Evolutionary conservation across 176 grass and related monocot species (phyloP), one percentile per base, ranked within the genome.

Genomic region (Oryza officinalis): DNA sequence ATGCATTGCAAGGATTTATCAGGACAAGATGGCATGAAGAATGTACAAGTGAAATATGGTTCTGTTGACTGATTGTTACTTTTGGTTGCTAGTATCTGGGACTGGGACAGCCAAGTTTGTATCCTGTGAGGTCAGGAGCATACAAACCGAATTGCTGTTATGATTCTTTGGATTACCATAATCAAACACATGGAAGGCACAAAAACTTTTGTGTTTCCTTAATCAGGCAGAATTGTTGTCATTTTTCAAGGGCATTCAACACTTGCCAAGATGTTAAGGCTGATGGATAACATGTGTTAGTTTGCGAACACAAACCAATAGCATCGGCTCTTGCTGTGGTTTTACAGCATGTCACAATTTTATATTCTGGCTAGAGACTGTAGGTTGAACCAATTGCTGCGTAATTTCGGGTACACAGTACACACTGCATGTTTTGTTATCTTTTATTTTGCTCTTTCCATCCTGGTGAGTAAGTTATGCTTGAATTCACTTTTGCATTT

Each of bases 51-150:
- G 63, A 67, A 75, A 13, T 47, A 14, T 35, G 76, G 45, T 69
- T 49, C 67, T 67, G 27, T 68, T 82, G 78, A 81, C 59, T 33
- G 46, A 41, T 86, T 32, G 18, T 43, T 79, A 63, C 46, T 83
- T 78, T 69, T 76, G 52, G 38, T 57, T 86, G 78, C 33, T 86
- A 72, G 77, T 81, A n/a, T 68, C 37, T 46, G 44, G 68, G 63
- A 49, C 47, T 59, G 54, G 68, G 63, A 47, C 60, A 82, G 43
- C 30, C 4, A 67, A 28, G 26, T 60, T 71, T 78, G 32, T 38
- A 18, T 63, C 30, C 63, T 81, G 7, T 72, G 72, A 85, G 71
- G 25, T 80, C 87, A 81, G 54, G 41, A 85, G 72, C 77, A 64
- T 26, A 69, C 22, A 20, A 37, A 17, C 40, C 30, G 66, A 64